Percentiles rank a stretch among this genome's conserved stretches.
phyloP scores from a whole-genome alignment of 2,329 filamentous ascomycete species.

The Pseudogymnoascus pannorum region DNA sequence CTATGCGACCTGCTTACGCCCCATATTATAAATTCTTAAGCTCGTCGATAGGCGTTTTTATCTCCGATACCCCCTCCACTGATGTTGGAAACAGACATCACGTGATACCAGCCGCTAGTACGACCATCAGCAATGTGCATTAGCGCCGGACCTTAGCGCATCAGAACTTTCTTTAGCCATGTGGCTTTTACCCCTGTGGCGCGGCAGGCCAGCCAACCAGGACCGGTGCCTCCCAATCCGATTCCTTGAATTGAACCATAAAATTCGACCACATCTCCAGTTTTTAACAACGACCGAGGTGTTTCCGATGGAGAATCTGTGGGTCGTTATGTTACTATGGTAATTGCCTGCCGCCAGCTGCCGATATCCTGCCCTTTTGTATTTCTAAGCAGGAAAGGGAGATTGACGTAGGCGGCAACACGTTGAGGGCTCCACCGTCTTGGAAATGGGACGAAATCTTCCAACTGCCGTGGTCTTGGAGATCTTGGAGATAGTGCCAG shows the following conservation, averaged over 20 bases:
- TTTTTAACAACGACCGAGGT: background rate
- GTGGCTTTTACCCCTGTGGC: slow-evolving; percentile 2
- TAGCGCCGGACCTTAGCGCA: background rate
- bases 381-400: background rate
- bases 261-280: background rate
- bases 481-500: background rate
- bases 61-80: background rate
- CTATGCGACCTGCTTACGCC: slow-evolving; percentile 1
- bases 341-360: background rate
- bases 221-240: background rate
- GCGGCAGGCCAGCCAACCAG: background rate
- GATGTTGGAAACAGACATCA: background rate
- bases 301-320: background rate
- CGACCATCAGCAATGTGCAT: background rate
- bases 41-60: background rate
- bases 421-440: background rate
- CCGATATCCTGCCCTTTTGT: background rate
- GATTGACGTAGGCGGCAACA: slow-evolving; percentile 1
- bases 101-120: background rate
- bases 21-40: slow-evolving; percentile 2
- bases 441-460: background rate
- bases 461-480: background rate
- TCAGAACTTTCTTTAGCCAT: slow-evolving; percentile 4
- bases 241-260: background rate
- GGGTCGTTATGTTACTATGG: background rate